These are phyloP conservation scores for Cyclospora cayetanensis DNA, from an alignment of 169 alveolate genomes.

Conservation along the genomic window DNA sequence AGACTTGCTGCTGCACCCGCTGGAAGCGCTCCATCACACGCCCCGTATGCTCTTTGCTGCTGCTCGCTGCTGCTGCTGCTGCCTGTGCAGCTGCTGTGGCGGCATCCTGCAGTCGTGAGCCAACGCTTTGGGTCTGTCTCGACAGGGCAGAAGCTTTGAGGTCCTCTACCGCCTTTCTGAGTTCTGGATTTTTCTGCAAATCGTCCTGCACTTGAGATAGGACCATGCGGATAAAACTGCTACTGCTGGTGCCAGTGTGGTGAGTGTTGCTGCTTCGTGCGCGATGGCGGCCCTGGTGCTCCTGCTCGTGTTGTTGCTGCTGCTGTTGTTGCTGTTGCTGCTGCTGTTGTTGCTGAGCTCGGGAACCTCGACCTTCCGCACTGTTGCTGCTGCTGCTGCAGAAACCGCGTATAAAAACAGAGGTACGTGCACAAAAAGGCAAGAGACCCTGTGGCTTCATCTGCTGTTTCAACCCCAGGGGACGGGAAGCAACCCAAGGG, in stretches of 20 bases:
- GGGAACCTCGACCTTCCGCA: neutral
- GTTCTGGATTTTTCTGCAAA: conserved; percentile 64
- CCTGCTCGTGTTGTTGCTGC: neutral
- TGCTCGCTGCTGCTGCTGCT: conserved; percentile 47
- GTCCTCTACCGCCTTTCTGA: conserved; percentile 70
- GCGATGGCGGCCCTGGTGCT: too few species aligned
- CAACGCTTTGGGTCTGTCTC: conserved; percentile 10
- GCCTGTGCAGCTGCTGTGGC: conserved; percentile 48
- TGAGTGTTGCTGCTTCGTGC: conserved; percentile 39
- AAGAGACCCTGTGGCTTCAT: conserved; percentile 16
- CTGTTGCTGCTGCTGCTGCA: conserved; percentile 15
- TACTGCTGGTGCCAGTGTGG: conserved; percentile 46
- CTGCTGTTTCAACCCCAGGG: conserved; percentile 1
- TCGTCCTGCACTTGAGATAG: conserved; percentile 71
- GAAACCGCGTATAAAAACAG: neutral
- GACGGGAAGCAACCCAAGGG: neutral
- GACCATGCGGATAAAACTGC: conserved; percentile 67
- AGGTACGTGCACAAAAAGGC: neutral
- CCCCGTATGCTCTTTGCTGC: conserved; percentile 6
- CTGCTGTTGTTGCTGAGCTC: too few species aligned
- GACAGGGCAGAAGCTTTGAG: conserved; percentile 51
- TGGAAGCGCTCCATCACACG: conserved; percentile 26
- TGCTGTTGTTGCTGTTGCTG: conserved; percentile 37
- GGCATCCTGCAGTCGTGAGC: conserved; percentile 28
- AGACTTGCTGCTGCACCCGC: neutral